phyloP scores from a whole-genome alignment of 1,284 basidiomycete genomes.

The Puccinia polysora region DNA sequence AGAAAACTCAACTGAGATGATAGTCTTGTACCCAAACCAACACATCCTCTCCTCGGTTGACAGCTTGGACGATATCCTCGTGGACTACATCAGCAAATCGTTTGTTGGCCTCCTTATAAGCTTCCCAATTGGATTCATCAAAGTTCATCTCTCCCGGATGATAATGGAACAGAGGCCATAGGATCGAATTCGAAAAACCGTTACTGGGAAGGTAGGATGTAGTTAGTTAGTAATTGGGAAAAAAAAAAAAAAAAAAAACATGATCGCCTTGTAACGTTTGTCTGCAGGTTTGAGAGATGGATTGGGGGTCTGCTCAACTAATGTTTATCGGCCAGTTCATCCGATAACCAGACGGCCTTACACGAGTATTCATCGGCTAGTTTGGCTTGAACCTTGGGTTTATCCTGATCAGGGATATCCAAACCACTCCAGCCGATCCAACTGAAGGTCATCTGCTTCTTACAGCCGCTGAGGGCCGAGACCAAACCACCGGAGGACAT shows the following conservation, averaged over 20 bases:
- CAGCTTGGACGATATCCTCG: conserved; percentile 60
- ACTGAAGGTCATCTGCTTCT: conserved; percentile 68
- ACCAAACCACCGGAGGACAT: conserved; percentile 94
- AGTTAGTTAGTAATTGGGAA: neutral
- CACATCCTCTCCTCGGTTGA: conserved; percentile 62
- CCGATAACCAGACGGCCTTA: conserved; percentile 93
- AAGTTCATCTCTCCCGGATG: conserved; percentile 92
- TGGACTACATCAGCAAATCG: conserved; percentile 85
- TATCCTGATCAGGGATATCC: conserved; percentile 81
- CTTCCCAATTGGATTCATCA: conserved; percentile 95
- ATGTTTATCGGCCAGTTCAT: conserved; percentile 93
- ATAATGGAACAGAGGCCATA: conserved; percentile 99
- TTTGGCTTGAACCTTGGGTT: conserved; percentile 75
- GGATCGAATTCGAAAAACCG: conserved; percentile 95
- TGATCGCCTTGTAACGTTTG: conserved; percentile 22
- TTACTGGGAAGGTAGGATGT: no score
- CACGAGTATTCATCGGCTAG: conserved; percentile 93
- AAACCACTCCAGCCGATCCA: conserved; percentile 57
- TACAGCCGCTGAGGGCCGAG: conserved; percentile 87
- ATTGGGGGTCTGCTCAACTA: conserved; percentile 67
- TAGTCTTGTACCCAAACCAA: conserved; percentile 99
- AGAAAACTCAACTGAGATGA: conserved; percentile 57
- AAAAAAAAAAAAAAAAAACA: no score
- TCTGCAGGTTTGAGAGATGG: conserved; percentile 21
- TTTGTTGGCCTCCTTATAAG: conserved; percentile 94